A percentile compares a stretch with the other conserved stretches of the same genome.
Conservation (phyloP, 2,329 filamentous ascomycete genomes). For the Aspergillus ibericus region DNA sequence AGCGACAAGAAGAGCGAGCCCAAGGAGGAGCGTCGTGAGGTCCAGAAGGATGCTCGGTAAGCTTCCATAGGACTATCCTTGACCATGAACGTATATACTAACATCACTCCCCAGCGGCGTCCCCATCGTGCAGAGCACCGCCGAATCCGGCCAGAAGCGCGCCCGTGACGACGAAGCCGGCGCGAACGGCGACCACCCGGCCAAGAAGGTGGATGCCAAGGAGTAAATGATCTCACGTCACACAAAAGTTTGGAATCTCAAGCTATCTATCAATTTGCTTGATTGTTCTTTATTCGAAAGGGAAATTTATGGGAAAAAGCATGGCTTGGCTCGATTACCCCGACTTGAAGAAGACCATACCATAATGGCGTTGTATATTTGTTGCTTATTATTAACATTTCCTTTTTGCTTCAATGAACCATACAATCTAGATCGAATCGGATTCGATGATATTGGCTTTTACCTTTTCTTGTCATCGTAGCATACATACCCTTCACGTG, state of each 20-base stretch:
- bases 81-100: neutral
- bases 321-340: constrained; percentile 8
- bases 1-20: constrained; percentile 21
- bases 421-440: neutral
- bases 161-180: constrained; percentile 42
- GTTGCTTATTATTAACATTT: constrained; percentile 7
- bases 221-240: constrained; percentile 29
- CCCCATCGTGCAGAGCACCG: constrained; percentile 44
- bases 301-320: constrained; percentile 15
- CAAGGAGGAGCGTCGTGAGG: constrained; percentile 29
- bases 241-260: neutral
- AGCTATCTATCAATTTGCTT: constrained; percentile 10
- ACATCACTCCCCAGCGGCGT: constrained; percentile 38
- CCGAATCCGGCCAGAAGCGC: constrained; percentile 46
- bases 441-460: neutral
- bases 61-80: neutral
- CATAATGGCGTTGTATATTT: constrained; percentile 13
- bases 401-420: neutral
- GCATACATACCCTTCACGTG: too few relatives aligned
- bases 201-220: constrained; percentile 53
- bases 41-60: constrained; percentile 46
- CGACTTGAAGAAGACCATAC: constrained; percentile 9
- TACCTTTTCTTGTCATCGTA: neutral
- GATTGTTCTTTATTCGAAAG: constrained; percentile 18
- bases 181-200: constrained; percentile 38